Evolutionary conservation across 768 basidiomycete genomes (phyloP).

Genomic region (Tricholoma furcatifolium): DNA sequence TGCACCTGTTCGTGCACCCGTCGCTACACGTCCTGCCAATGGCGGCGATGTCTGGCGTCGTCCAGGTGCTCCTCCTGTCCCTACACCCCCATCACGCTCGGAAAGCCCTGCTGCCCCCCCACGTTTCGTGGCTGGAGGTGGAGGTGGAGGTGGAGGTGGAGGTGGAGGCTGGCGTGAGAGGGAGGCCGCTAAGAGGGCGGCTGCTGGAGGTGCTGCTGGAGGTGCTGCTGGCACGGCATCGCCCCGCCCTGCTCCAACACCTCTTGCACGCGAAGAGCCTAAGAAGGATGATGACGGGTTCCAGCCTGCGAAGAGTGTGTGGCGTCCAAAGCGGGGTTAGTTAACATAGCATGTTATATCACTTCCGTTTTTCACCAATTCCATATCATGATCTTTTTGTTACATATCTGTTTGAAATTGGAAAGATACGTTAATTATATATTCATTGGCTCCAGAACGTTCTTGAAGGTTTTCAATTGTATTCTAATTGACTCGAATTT

Average conservation of each 20-base stretch:
- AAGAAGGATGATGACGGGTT: slow-evolving; percentile 71
- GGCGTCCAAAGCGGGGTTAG: slow-evolving; percentile 25
- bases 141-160: slow-evolving; percentile 21
- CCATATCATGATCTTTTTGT: too few relatives aligned
- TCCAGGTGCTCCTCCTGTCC: slow-evolving; percentile 27
- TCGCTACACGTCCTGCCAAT: too few relatives aligned
- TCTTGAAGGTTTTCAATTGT: too few relatives aligned
- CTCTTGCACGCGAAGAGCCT: slow-evolving; percentile 40
- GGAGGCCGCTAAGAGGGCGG: slow-evolving; percentile 16
- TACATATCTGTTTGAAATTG: too few relatives aligned
- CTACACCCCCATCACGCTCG: slow-evolving; percentile 42
- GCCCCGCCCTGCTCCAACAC: slow-evolving; percentile 37
- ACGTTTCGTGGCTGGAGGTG: slow-evolving; percentile 38
- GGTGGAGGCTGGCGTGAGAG: too few relatives aligned
- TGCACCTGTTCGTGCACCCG: too few relatives aligned
- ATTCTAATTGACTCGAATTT: too few relatives aligned
- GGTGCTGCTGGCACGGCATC: slow-evolving; percentile 21
- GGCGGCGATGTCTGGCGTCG: too few relatives aligned
- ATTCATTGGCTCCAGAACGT: too few relatives aligned
- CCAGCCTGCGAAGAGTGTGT: slow-evolving; percentile 48
- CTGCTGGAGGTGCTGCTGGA: slow-evolving; percentile 20
- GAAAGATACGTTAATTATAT: too few relatives aligned
- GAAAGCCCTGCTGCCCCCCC: slow-evolving; percentile 50
- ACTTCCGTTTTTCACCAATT: too few relatives aligned
- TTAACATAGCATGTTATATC: not conserved